Base-by-base conservation (phyloP, 306 rosid genomes). In the Lathyrus aphaca region DNA sequence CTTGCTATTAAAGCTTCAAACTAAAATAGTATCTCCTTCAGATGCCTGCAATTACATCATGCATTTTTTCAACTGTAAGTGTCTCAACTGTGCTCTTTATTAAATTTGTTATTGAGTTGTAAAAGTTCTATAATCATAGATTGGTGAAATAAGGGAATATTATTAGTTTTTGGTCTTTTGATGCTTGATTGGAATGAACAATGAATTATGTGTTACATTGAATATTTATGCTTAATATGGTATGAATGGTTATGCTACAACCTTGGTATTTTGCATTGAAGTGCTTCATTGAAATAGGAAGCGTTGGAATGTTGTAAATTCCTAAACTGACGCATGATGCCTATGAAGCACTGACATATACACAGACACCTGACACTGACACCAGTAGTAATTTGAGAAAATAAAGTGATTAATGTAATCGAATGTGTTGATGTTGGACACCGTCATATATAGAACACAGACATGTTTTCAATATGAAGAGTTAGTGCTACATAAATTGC, bases 41-140 rank as follows among this genome's bases (percentile, higher is more conserved):
- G 97, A 95, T 60, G 99, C 99, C 66, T 91, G 95, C 93, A 84
- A 81, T 61, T 82, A 81, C 68, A 86, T 95, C 73, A 78, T 83
- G 53, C 91, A 91, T 65, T 91, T 91, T 85, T 95, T 91, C 80
- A 86, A 72, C 79, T 83, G 99, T 95, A 80, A 89, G 99, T 82
- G 17, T 49, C 67, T 43, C 44, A 30, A 80, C 63, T 59, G 5
- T 11, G 10, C 53, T 32, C 72, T 51, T 25, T 25, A 25, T 25
- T 25, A 25, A 25, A 25, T 25, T 25, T 25, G 29, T 25, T 25
- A 3, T 25, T 25, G 29, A 25, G 29, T 25, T 25, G 29, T 3
- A 25, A 3, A 25, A 25, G 29, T 25, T 25, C 1, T 25, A 25
- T 25, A 18, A 5, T 53, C 30, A 53, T 53, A 10, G n/a, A 51